These are phyloP conservation scores for Ormosia semicastrata DNA, from an alignment of 306 rosid species.

Conservation along the genomic window DNA sequence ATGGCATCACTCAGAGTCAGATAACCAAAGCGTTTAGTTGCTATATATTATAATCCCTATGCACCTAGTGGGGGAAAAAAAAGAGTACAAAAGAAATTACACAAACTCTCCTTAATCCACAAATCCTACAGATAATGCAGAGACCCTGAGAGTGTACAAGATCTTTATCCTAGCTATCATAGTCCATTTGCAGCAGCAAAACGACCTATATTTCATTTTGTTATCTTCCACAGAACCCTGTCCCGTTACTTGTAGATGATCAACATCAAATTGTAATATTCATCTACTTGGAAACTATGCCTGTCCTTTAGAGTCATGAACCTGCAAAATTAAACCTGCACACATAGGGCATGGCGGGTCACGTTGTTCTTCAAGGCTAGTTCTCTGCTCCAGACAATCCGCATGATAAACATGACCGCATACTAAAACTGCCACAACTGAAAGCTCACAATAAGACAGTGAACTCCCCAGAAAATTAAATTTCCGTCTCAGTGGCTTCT, in stretches of 20 bases:
- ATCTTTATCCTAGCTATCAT: slow-evolving; percentile 23
- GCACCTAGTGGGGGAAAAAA: background rate
- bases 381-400: slow-evolving; percentile 80
- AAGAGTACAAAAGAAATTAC: background rate
- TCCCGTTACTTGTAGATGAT: slow-evolving; percentile 21
- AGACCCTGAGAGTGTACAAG: slow-evolving; percentile 6
- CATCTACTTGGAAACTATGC: slow-evolving; percentile 27
- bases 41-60: background rate
- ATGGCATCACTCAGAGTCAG: background rate
- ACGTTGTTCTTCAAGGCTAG: slow-evolving; percentile 49
- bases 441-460: slow-evolving; percentile 51
- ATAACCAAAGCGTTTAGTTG: slow-evolving; percentile 11
- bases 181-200: slow-evolving; percentile 19
- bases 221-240: background rate
- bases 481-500: slow-evolving; percentile 62
- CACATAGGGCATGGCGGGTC: slow-evolving; percentile 81
- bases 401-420: slow-evolving; percentile 92
- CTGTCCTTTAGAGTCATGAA: slow-evolving; percentile 31
- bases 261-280: slow-evolving; percentile 6
- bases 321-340: slow-evolving; percentile 35
- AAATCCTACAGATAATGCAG: slow-evolving; percentile 15
- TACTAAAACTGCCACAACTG: slow-evolving; percentile 74
- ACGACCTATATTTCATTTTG: background rate
- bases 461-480: slow-evolving; percentile 48
- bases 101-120: background rate